Evolutionary conservation across 257 asterid genomes (phyloP), one percentile per base, ranked within the genome.

Genomic region (Verbascum thapsus): DNA sequence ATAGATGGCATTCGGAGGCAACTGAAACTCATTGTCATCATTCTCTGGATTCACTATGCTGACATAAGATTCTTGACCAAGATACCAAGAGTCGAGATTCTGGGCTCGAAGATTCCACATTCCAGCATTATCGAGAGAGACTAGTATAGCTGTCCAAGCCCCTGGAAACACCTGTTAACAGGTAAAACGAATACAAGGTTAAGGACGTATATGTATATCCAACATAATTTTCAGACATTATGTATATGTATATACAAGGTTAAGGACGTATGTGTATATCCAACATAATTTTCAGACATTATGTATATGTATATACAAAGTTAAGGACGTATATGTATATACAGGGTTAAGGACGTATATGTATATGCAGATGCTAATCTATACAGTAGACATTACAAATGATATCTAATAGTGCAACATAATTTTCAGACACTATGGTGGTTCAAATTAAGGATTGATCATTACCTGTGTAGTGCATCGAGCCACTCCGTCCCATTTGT

Each of bases 401-500:
- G n/a, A 52, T 6, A 52, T 26, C 49, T 19, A 30, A n/a, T 26
- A 53, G 45, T 16, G 44, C 9, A 53, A 11, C n/a, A 15, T 9
- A 26, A 22, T 49, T 30, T 8, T 39, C 30, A 53, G n/a, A n/a
- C 23, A 68, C 48, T 57, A 60, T 30, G 34, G 5, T n/a, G 11
- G 55, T 51, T 58, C 26, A 47, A 64, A 18, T 22, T 41, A 41
- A 35, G 37, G 30, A 58, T 49, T 50, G 38, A 5, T 40, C 30
- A 58, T 48, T 71, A 91, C 98, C 96, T 91, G 98, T 41, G 88
- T 88, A 62, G 95, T 88, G 80, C 87, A 76, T 53, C 96, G 95
- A 80, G 96, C 98, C 75, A 91, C 98, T 23, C 96, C 90, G 35
- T 91, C 98, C 98, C 95, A 88, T 80, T 88, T 91, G 84, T 91